Base-by-base conservation (phyloP, 2,329 filamentous ascomycete genomes). In the Neofusicoccum cordaticola region DNA sequence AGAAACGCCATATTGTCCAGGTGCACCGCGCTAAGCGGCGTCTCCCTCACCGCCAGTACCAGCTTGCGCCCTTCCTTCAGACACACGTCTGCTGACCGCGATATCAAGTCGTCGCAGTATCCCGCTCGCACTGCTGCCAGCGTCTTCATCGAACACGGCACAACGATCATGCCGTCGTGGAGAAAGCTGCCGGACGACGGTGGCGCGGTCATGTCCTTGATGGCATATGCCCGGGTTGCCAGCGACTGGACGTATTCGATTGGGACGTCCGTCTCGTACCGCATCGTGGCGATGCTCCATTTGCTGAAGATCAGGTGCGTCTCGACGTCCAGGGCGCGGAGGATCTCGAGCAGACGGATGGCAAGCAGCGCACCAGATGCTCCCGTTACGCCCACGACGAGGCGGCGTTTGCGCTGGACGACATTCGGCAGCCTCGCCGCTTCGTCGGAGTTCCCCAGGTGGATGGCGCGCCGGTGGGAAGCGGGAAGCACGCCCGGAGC, bases 351-450 rank as follows among this genome's bases (percentile, higher is more conserved):
- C 0, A 78, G 68, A 15, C 76, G 77, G 63, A 84, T 80, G 1
- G 75, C 82, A 5, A 79, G 72, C 1, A 76, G 69, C 1, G 81
- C 74, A 2, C 82, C 82, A 0, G 82, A 84, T 0, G 82, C 82
- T 3, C 82, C 82, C 1, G 83, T 84, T 47, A 85, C 79, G 19
- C 76, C 83, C 5, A 84, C 75, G 1, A 84, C 75, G 57, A 84
- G 81, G 8, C 74, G 69, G 35, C 71, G 71, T 44, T 67, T 67
- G 15, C 27, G n/a, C 17, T 65, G 52, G 47, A 56, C 35, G 50
- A 52, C 41, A 22, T 22, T 22, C 22, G 22, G 22, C 22, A 22
- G 22, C 22, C 1, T 22, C 22, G 22, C 22, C 22, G 22, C 22
- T 22, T 22, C 22, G 22, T 1, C 22, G 22, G 22, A 22, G 22